A percentile compares a stretch with the other conserved stretches of the same genome.
phyloP scores from a whole-genome alignment of 768 basidiomycete species.

The Austroboletus festivus region DNA sequence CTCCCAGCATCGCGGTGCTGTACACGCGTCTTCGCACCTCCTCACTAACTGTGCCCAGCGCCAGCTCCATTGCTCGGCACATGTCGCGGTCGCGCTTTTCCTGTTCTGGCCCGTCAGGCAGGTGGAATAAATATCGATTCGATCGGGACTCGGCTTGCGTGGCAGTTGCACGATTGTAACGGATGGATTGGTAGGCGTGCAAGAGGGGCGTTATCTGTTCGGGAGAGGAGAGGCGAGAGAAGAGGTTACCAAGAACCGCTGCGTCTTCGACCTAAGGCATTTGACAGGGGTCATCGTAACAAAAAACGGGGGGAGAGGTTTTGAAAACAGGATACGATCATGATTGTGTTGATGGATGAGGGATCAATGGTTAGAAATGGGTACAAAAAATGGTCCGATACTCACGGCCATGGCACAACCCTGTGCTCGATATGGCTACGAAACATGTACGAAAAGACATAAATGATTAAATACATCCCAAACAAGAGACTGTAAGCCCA shows the following conservation, averaged over 20 bases:
- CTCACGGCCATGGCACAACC: constrained; percentile 53
- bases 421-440: constrained; percentile 51
- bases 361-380: background rate
- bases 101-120: constrained; percentile 53
- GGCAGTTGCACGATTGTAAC: constrained; percentile 45
- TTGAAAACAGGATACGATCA: background rate
- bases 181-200: constrained; percentile 50
- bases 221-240: constrained; percentile 43
- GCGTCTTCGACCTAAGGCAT: constrained; percentile 37
- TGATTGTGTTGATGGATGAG: background rate
- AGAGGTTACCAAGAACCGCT: constrained; percentile 44
- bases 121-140: constrained; percentile 55
- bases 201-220: constrained; percentile 46
- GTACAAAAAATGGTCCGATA: background rate
- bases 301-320: background rate
- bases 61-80: constrained; percentile 44
- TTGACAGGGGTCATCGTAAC: background rate
- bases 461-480: background rate
- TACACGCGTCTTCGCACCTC: constrained; percentile 6
- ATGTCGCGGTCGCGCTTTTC: constrained; percentile 48
- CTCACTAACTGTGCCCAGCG: constrained; percentile 26
- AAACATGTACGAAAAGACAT: background rate
- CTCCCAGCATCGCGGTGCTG: constrained; percentile 10
- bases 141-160: constrained; percentile 49
- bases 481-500: background rate